A percentile compares a stretch with the other conserved stretches of the same genome.
These are phyloP conservation scores for Dioszegia crocea DNA, from an alignment of 768 basidiomycete genomes.

Conservation along the genomic window DNA sequence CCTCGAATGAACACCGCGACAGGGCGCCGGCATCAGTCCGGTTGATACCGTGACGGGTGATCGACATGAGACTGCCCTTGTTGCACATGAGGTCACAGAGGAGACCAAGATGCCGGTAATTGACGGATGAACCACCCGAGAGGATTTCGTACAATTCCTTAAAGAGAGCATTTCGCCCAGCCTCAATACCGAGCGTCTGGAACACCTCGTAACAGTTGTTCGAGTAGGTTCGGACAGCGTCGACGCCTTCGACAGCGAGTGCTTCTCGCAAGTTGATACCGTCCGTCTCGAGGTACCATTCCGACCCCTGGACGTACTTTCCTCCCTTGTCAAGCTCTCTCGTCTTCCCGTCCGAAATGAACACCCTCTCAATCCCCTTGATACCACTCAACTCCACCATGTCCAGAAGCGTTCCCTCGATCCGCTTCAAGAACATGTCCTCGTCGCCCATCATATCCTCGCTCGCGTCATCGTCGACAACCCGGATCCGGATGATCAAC, in stretches of 20 bases:
- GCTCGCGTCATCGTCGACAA: constrained; percentile 70
- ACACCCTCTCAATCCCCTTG: constrained; percentile 81
- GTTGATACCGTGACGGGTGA: constrained; percentile 99
- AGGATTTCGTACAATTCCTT: constrained; percentile 91
- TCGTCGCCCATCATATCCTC: constrained; percentile 69
- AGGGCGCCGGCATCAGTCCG: constrained; percentile 97
- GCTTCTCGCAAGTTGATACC: constrained; percentile 94
- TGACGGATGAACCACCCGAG: constrained; percentile 99
- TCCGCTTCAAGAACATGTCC: constrained; percentile 90
- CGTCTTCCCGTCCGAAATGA: constrained; percentile 83
- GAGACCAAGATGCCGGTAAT: constrained; percentile 94
- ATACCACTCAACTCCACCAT: constrained; percentile 93
- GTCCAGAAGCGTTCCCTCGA: constrained; percentile 95
- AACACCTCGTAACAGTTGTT: constrained; percentile 96
- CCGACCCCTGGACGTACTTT: constrained; percentile 56
- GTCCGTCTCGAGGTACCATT: constrained; percentile 97
- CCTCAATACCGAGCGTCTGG: constrained; percentile 93
- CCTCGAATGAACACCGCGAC: constrained; percentile 98
- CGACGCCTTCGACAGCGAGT: constrained; percentile 91
- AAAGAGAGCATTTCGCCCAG: constrained; percentile 88
- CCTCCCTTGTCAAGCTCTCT: constrained; percentile 60
- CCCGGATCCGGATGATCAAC: constrained; percentile 90
- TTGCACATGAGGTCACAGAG: constrained; percentile 98
- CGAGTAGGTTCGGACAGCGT: constrained; percentile 86
- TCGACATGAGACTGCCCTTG: constrained; percentile 89